Evolutionary conservation across 331 rosid genomes (phyloP).

Genomic region (Cydonia oblonga): DNA sequence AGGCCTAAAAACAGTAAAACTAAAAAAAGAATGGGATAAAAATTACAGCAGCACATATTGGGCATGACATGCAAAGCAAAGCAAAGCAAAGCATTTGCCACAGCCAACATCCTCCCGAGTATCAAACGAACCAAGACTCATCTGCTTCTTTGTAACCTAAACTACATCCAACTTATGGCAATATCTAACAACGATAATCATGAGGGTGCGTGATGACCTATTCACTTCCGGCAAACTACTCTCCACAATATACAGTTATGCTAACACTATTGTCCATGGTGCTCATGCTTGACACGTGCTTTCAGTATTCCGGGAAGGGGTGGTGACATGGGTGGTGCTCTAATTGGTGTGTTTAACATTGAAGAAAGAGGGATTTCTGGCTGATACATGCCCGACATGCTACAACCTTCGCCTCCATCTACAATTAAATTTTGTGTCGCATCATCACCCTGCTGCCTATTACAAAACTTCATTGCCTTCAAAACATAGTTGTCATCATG

Average conservation of each 20-base stretch:
- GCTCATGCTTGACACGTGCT: slow-evolving; percentile 82
- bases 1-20: background rate
- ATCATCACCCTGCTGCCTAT: slow-evolving; percentile 44
- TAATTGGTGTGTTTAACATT: slow-evolving; percentile 28
- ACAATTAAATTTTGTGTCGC: slow-evolving; percentile 28
- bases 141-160: slow-evolving; percentile 26
- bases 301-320: slow-evolving; percentile 88
- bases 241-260: slow-evolving; percentile 58
- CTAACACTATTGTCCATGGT: slow-evolving; percentile 17
- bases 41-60: slow-evolving; percentile 14
- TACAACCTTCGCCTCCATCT: slow-evolving; percentile 70
- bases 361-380: slow-evolving; percentile 32
- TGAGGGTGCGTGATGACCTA: slow-evolving; percentile 4
- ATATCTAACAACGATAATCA: slow-evolving; percentile 15
- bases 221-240: slow-evolving; percentile 25
- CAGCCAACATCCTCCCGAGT: slow-evolving; percentile 9
- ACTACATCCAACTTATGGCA: slow-evolving; percentile 18
- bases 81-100: slow-evolving; percentile 27
- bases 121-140: slow-evolving; percentile 11
- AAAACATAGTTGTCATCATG: slow-evolving; percentile 89
- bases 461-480: slow-evolving; percentile 74
- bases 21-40: slow-evolving; percentile 6
- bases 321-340: slow-evolving; percentile 60
- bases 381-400: slow-evolving; percentile 51
- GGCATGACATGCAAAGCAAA: background rate